phyloP scores from a whole-genome alignment of 805 yeast genomes.

The Clavispora santaluciae region DNA sequence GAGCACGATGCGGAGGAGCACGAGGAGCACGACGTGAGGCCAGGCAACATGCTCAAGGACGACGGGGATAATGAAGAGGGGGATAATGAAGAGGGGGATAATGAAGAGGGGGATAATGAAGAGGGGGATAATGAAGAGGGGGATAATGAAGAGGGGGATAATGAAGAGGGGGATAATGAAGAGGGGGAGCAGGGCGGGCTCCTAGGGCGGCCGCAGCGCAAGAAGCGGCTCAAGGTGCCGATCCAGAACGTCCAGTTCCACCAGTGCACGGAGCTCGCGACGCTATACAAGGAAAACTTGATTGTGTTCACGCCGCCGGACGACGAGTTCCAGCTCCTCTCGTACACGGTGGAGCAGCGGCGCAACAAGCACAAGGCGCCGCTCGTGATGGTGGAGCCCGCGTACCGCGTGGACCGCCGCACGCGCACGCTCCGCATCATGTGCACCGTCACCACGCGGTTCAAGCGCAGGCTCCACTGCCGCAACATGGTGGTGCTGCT shows the following conservation, averaged over 20 bases:
- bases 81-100: constrained; percentile 1
- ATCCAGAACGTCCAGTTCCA: constrained; percentile 38
- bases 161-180: neutral
- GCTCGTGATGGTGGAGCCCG: constrained; percentile 39
- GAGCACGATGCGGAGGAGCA: constrained; percentile 9
- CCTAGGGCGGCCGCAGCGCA: neutral
- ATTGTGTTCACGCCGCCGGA: constrained; percentile 87
- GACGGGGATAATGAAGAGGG: constrained; percentile 2
- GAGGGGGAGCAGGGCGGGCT: neutral
- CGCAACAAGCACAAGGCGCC: constrained; percentile 37
- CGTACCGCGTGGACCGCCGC: constrained; percentile 21
- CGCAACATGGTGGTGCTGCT: constrained; percentile 25
- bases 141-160: neutral
- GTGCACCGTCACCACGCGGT: constrained; percentile 31
- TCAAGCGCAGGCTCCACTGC: constrained; percentile 32
- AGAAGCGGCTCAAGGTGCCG: constrained; percentile 21
- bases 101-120: constrained; percentile 1
- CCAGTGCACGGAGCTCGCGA: constrained; percentile 72
- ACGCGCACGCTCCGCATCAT: constrained; percentile 28
- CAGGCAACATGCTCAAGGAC: constrained; percentile 10
- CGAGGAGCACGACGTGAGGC: constrained; percentile 6
- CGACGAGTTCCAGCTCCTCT: constrained; percentile 35
- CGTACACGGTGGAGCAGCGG: constrained; percentile 39
- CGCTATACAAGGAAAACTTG: constrained; percentile 61
- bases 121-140: too few relatives aligned